Base-by-base conservation (phyloP, 2,329 filamentous ascomycete genomes). In the Chrysoporthe puriensis region DNA sequence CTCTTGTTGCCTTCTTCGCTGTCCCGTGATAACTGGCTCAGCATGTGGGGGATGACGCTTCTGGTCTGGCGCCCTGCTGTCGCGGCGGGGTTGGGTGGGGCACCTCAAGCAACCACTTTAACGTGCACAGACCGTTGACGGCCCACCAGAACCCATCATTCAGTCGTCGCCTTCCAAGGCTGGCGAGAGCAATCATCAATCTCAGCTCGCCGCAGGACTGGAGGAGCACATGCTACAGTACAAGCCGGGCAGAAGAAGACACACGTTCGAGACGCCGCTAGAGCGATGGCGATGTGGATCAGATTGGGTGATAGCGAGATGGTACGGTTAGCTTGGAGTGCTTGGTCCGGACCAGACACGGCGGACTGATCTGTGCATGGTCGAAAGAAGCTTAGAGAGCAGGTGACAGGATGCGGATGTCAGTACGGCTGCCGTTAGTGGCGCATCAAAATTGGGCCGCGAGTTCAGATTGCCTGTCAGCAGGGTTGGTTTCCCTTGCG, bases 41-140 rank as follows among this genome's bases (percentile, higher is more conserved):
- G 26, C 26, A 36, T 11, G 13, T 8, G 32, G n/a, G 21, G 42
- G 40, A 32, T 44, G 40, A 43, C 59, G 42, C 59, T 61, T 46
- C 21, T 3, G 59, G 59, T 34, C 26, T 61, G 59, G 43, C 59
- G 43, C 42, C 59, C 13, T n/a, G 18, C 9, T 1, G 6, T 61
- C 7, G 21, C 40, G 36, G 57, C 36, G 57, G 57, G n/a, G 57
- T 26, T n/a, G 57, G 57, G 40, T n/a, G 59, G 59, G 59, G 42
- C 26, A 48, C 18, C 21, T 61, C n/a, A 40, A 44, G 59, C 59
- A 42, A 61, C 18, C 59, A 61, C 59, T 61, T 61, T 46, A 61
- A 48, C 42, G 26, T 61, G 59, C 59, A 61, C 59, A 34, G 59
- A 48, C 59, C 42, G 48, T n/a, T 42, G 36, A 40, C 7, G 40